Conservation (phyloP, 306 rosid genomes). For the Potentilla sterilis region DNA sequence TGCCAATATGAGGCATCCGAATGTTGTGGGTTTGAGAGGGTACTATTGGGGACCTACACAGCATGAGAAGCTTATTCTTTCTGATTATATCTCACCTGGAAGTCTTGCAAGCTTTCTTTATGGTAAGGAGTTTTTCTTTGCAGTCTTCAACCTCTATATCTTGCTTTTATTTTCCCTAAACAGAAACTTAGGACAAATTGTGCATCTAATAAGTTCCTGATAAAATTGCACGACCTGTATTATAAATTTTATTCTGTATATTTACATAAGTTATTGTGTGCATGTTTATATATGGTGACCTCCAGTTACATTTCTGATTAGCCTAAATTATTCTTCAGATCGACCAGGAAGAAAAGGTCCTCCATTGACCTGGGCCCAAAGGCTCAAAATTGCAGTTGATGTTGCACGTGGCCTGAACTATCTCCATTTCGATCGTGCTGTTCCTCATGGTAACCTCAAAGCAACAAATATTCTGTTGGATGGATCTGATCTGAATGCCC, state of each 20-base stretch:
- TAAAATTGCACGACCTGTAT: background rate
- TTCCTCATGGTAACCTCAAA: conserved; percentile 95
- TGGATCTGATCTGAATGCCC: conserved; percentile 84
- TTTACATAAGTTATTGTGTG: background rate
- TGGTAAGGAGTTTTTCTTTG: conserved; percentile 51
- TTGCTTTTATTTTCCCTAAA: background rate
- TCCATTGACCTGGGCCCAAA: conserved; percentile 76
- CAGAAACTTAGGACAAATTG: background rate
- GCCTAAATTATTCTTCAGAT: conserved; percentile 42
- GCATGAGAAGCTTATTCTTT: conserved; percentile 97
- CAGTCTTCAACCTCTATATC: conserved; percentile 6
- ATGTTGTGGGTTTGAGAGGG: conserved; percentile 90
- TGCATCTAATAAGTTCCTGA: background rate
- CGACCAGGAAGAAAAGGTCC: conserved; percentile 95
- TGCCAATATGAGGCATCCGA: conserved; percentile 95
- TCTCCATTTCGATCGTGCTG: conserved; percentile 99
- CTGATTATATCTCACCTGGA: conserved; percentile 89
- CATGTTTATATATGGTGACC: conserved; percentile 10
- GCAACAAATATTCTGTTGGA: conserved; percentile 87
- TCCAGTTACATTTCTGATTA: conserved; percentile 24
- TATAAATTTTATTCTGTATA: background rate
- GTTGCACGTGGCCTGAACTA: conserved; percentile 99
- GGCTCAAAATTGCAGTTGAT: conserved; percentile 95
- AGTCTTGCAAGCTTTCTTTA: conserved; percentile 88
- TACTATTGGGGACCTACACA: conserved; percentile 99